A percentile compares a stretch with the other conserved stretches of the same genome.
Evolutionary conservation across 192 early-diverging fungal genomes (phyloP).

Genomic region (Rhizoclosmatium globosum): DNA sequence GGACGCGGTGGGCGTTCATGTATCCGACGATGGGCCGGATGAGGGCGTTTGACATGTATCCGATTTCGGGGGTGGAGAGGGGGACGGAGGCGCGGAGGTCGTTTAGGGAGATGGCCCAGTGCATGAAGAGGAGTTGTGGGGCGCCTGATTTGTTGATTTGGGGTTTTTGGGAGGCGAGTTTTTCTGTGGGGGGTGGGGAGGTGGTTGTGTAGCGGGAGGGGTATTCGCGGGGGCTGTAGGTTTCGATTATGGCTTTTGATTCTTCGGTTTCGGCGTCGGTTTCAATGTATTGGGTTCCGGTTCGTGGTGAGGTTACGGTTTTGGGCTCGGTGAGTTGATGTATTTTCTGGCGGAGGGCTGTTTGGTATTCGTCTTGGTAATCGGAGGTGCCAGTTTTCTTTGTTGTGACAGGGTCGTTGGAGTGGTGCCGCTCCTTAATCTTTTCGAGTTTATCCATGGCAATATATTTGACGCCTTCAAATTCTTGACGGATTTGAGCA

Average conservation of each 20-base stretch:
- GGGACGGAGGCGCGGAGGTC: constrained; percentile 92
- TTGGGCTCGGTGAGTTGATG: background rate
- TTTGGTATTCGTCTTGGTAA: background rate
- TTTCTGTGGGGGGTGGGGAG: background rate
- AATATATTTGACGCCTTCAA: constrained; percentile 47
- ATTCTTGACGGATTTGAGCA: constrained; percentile 53
- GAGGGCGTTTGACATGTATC: constrained; percentile 83
- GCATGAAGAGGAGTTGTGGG: constrained; percentile 63
- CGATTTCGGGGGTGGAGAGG: constrained; percentile 69
- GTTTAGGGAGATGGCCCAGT: constrained; percentile 86
- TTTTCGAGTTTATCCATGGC: constrained; percentile 56
- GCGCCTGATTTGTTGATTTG: background rate
- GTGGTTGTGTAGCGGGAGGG: constrained; percentile 21
- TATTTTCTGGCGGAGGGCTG: background rate
- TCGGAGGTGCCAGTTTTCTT: constrained; percentile 12
- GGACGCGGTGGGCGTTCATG: constrained; percentile 91
- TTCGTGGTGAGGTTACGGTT: background rate
- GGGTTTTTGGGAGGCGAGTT: background rate
- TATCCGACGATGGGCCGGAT: constrained; percentile 93
- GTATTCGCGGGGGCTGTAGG: constrained; percentile 22
- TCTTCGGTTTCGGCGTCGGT: constrained; percentile 18
- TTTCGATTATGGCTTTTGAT: background rate
- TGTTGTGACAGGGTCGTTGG: constrained; percentile 15
- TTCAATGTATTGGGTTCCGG: constrained; percentile 28
- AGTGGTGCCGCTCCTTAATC: constrained; percentile 38